phyloP scores from a whole-genome alignment of 2,329 filamentous ascomycete genomes.

The Ophiostoma angusticollis region DNA sequence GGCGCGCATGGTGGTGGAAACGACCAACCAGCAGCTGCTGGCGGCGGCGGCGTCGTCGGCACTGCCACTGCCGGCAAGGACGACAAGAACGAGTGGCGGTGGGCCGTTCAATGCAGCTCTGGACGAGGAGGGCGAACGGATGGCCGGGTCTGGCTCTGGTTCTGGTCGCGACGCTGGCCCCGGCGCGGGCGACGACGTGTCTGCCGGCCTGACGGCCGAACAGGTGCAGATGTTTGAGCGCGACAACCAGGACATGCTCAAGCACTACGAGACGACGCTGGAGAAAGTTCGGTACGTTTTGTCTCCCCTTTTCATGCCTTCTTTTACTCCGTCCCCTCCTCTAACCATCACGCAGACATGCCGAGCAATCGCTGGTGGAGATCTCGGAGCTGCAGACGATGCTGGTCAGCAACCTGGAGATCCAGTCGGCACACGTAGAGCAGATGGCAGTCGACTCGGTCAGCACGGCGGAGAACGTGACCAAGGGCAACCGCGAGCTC shows the following conservation, averaged over 20 bases:
- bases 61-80: neutral
- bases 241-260: slow-evolving; percentile 85
- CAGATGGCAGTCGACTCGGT: slow-evolving; percentile 76
- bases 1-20: slow-evolving; percentile 76
- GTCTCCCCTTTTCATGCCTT: neutral
- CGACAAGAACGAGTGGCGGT: neutral
- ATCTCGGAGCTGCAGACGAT: slow-evolving; percentile 87
- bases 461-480: slow-evolving; percentile 73
- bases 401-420: slow-evolving; percentile 71
- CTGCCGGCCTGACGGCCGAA: slow-evolving; percentile 57
- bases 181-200: slow-evolving; percentile 11
- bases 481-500: slow-evolving; percentile 79
- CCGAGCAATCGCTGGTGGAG: slow-evolving; percentile 81
- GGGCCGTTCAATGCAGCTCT: neutral
- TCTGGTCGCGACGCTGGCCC: slow-evolving; percentile 7
- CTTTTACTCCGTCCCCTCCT: neutral
- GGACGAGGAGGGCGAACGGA: neutral
- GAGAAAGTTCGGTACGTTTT: slow-evolving; percentile 86
- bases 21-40: too few species aligned
- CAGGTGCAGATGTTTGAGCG: slow-evolving; percentile 88
- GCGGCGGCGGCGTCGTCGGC: slow-evolving; percentile 2
- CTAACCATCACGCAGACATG: slow-evolving; percentile 42
- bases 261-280: slow-evolving; percentile 86
- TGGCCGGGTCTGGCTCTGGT: neutral
- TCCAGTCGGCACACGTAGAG: slow-evolving; percentile 80